Base-by-base conservation (phyloP, 2,329 filamentous ascomycete genomes). In the Ceratocystis diversiconidia region DNA sequence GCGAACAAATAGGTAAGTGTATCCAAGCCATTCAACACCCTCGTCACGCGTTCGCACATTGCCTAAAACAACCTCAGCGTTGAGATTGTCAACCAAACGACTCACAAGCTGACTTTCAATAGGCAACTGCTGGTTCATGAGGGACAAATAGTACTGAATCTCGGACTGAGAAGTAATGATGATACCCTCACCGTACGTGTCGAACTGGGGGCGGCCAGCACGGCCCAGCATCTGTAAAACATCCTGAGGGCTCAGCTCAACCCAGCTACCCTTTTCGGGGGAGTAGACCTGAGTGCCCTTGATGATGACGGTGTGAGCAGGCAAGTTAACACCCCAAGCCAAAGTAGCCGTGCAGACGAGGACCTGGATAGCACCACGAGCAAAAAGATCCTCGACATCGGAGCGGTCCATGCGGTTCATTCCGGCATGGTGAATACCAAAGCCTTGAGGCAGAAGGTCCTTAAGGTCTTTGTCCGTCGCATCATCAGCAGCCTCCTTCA, bases 201-300 rank as follows among this genome's bases (percentile, higher is more conserved):
- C 94, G 73, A 90, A 99, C 72, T 99, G 95, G 32, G 94, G 94
- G 70, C 94, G 85, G 73, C 94, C 94, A 64, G 94, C 95, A 81
- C 94, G 91, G 72, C 94, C 94, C 72, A 99, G 85, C 95, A 99
- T 99, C 75, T 99, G 94, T 62, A 99, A 80, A 44, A 99, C 92
- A 76, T 99, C 94, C 74, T 99, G 94, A 12, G 94, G 94, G 72
- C 92, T 96, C 64, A 99, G 77, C 74, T 99, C 95, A 22, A 99
- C 92, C 92, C 94, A 99, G 75, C 89, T 94, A 78, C 94, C 94
- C 78, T 96, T 97, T 74, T 99, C 94, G 0, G 94, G 94, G 0
- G 94, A 97, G 77, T 99, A 99, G 22, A 99, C 88, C 73, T 96
- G 91, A 0, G 94, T 99, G 65, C 94, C 94, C 77, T 99, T 99